Evolutionary conservation across 2,329 filamentous ascomycete genomes (phyloP).

Genomic region (Cercospora sesami): DNA sequence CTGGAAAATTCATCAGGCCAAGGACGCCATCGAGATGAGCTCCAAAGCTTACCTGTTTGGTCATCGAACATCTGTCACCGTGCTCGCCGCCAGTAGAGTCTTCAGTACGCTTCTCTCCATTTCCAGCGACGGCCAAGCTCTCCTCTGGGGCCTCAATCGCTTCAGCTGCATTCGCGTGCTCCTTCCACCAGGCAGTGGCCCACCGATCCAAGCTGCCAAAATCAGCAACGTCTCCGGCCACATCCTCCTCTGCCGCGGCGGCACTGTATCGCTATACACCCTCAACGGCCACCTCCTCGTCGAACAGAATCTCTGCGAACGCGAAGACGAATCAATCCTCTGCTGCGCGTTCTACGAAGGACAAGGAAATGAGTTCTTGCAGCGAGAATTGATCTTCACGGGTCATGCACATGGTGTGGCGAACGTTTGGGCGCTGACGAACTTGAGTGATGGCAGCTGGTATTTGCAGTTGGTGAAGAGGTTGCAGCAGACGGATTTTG

Average conservation of each 20-base stretch:
- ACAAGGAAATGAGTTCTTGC: conserved; percentile 84
- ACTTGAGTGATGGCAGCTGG: conserved; percentile 64
- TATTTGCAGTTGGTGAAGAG: conserved; percentile 74
- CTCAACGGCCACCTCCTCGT: conserved; percentile 83
- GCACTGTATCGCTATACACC: conserved; percentile 74
- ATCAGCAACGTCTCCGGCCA: conserved; percentile 92
- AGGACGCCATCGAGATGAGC: conserved; percentile 74
- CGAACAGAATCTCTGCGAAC: conserved; percentile 75
- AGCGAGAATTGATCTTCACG: conserved; percentile 82
- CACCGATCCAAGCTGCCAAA: conserved; percentile 65
- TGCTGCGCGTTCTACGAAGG: conserved; percentile 93
- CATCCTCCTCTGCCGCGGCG: conserved; percentile 78
- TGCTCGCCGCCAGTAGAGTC: conserved; percentile 79
- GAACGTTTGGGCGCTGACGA: conserved; percentile 65
- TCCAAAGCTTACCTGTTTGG: conserved; percentile 83
- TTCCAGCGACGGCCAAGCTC: conserved; percentile 75
- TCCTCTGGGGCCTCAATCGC: conserved; percentile 93
- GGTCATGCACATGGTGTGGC: conserved; percentile 82
- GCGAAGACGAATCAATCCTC: conserved; percentile 67
- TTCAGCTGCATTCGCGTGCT: conserved; percentile 68
- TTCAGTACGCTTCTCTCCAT: conserved; percentile 87
- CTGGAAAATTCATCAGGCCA: conserved; percentile 63
- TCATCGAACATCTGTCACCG: conserved; percentile 79
- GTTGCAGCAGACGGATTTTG: conserved; percentile 64
- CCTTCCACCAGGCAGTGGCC: conserved; percentile 56